Evolutionary conservation across 1,139 yeast species (phyloP), one percentile per base, ranked within the genome.

Genomic region (Saccharomyces hybrid): DNA sequence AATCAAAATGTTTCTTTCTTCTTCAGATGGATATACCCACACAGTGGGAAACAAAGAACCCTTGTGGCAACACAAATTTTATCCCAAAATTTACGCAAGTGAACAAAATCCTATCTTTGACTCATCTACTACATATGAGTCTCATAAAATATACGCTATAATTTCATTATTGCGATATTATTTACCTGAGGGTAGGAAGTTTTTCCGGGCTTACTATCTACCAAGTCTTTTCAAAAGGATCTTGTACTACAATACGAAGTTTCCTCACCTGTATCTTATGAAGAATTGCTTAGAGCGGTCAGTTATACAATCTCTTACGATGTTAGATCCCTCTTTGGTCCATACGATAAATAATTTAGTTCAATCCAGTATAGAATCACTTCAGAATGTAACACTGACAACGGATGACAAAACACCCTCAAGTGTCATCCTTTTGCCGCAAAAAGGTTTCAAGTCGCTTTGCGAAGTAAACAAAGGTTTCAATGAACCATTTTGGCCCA

Each of bases 401-500:
- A 20, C n/a, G 11, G 44, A 16, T 5, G 8, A 38, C n/a, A 50
- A 48, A 26, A 16, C 28, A 5, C 32, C 55, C 9, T 11, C 38
- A 9, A 47, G 52, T 3, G 28, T 49, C 20, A 31, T 38, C n/a
- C 29, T 34, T 26, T 31, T 46, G 11, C 14, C 46, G 2, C 46
- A 49, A 8, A 27, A 34, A 16, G 27, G 23, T 7, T 31, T 28
- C 26, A 46, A 5, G 47, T 54, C 16, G 27, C 49, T 16, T 16
- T 53, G 5, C 26, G 44, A 14, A 47, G 16, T 20, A 34, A 38
- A 38, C 44, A 16, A 20, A 20, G 25, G 25, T 13, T 38, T 38
- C 25, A 38, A 28, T 1, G 49, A 52, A n/a, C 50, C 56, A 4
- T 38, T 59, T 13, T 55, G 54, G 52, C 51, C 52, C 5, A 47